phyloP scores from a whole-genome alignment of 495 filamentous ascomycete species.

The Penicillium ochrochloron region DNA sequence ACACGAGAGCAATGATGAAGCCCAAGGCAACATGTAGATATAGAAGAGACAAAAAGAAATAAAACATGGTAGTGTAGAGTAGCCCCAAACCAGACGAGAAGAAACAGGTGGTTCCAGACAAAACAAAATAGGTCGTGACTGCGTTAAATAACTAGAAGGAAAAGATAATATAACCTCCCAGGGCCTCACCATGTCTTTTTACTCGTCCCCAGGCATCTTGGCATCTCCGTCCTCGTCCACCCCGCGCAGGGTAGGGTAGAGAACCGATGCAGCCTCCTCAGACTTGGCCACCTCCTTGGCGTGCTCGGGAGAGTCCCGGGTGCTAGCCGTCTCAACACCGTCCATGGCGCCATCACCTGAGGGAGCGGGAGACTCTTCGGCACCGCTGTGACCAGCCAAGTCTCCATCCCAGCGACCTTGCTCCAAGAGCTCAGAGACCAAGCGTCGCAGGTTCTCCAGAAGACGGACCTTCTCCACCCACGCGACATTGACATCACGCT shows the following conservation, averaged over 20 bases:
- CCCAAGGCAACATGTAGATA: background rate
- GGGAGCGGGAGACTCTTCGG: constrained; percentile 26
- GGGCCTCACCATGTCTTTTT: background rate
- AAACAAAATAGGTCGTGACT: constrained; percentile 30
- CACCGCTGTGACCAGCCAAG: constrained; percentile 16
- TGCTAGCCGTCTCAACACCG: constrained; percentile 38
- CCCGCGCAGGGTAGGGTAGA: constrained; percentile 54
- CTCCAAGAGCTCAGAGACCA: constrained; percentile 67
- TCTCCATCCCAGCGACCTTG: constrained; percentile 63
- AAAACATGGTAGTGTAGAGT: constrained; percentile 13
- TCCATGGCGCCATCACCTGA: constrained; percentile 46
- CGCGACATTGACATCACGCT: constrained; percentile 62
- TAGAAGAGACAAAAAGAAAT: constrained; percentile 10
- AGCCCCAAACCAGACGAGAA: constrained; percentile 11
- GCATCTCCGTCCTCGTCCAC: constrained; percentile 49
- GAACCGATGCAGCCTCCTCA: constrained; percentile 33
- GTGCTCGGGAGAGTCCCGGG: constrained; percentile 24
- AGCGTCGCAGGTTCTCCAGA: constrained; percentile 73
- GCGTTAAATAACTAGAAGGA: constrained; percentile 26
- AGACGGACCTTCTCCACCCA: constrained; percentile 86
- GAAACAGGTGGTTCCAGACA: constrained; percentile 1
- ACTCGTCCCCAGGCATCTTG: constrained; percentile 41
- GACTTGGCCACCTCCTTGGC: constrained; percentile 29
- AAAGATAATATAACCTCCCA: background rate
- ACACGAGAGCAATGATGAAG: background rate